Conservation (phyloP, 1,284 basidiomycete genomes). For the Rhodotorula sp. region DNA sequence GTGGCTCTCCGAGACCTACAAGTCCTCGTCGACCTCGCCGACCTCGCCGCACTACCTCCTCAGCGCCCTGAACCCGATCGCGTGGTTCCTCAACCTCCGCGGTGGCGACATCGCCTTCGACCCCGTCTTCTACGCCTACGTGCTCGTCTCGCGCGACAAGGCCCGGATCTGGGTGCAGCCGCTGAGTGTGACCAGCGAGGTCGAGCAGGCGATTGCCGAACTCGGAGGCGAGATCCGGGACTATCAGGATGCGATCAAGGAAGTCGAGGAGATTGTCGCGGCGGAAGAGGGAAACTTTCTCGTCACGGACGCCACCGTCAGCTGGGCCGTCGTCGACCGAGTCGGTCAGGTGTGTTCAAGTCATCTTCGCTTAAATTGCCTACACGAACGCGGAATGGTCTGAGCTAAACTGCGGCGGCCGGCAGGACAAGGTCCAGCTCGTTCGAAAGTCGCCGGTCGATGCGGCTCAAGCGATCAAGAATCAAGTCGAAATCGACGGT, state of each 20-base stretch:
- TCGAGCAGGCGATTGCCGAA: slow-evolving; percentile 59
- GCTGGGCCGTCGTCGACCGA: slow-evolving; percentile 69
- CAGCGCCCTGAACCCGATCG: slow-evolving; percentile 55
- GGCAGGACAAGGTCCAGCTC: slow-evolving; percentile 18
- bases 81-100: slow-evolving; percentile 78
- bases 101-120: slow-evolving; percentile 82
- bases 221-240: slow-evolving; percentile 63
- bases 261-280: slow-evolving; percentile 4
- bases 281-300: slow-evolving; percentile 8
- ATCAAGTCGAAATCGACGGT: slow-evolving; percentile 76
- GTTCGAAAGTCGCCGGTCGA: slow-evolving; percentile 57
- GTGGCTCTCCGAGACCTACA: slow-evolving; percentile 62
- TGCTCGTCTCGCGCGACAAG: slow-evolving; percentile 58
- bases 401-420: neutral
- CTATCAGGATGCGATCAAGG: slow-evolving; percentile 64
- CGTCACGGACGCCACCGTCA: slow-evolving; percentile 16
- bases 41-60: slow-evolving; percentile 51
- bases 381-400: too few relatives aligned
- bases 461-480: slow-evolving; percentile 84
- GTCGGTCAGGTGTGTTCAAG: slow-evolving; percentile 54
- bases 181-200: slow-evolving; percentile 59
- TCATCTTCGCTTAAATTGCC: too few relatives aligned
- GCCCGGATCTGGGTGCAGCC: slow-evolving; percentile 54
- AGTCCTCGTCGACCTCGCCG: slow-evolving; percentile 42
- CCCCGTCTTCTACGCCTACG: slow-evolving; percentile 81